A percentile compares a stretch with the other conserved stretches of the same genome.
phyloP scores from a whole-genome alignment of 148 eudicot genomes.

The Chenopodium quinoa region DNA sequence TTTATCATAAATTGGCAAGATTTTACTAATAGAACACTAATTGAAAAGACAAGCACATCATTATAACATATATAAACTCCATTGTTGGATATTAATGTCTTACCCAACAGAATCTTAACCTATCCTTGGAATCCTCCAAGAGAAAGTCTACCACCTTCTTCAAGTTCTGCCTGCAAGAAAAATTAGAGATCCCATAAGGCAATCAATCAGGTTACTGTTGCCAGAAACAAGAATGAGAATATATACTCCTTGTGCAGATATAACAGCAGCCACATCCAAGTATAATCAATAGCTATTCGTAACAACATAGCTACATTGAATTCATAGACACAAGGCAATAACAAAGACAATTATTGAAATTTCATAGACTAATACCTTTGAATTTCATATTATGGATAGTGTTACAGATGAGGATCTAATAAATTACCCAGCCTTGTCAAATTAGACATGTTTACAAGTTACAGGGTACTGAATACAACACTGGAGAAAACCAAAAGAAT shows the following conservation, averaged over 20 bases:
- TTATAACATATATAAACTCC: neutral
- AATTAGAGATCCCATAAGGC: neutral
- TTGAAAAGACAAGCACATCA: conserved; percentile 2
- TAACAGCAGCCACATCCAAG: neutral
- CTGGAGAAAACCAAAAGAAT: neutral
- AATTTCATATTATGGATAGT: neutral
- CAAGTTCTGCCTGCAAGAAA: conserved; percentile 51
- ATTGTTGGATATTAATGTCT: conserved; percentile 26
- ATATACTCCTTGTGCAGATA: neutral
- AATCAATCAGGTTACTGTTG: neutral
- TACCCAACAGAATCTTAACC: conserved; percentile 76
- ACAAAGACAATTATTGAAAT: neutral
- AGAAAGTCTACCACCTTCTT: conserved; percentile 53
- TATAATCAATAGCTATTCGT: neutral
- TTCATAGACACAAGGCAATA: neutral
- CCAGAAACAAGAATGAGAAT: neutral
- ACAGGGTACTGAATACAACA: neutral
- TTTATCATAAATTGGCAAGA: neutral
- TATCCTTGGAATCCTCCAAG: conserved; percentile 40
- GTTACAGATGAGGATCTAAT: neutral
- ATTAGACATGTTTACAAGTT: neutral
- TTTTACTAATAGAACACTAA: neutral
- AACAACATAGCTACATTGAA: neutral
- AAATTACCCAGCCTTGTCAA: neutral
- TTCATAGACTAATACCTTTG: neutral